phyloP scores from a whole-genome alignment of 495 filamentous ascomycete species.

The Xylaria cubensis region DNA sequence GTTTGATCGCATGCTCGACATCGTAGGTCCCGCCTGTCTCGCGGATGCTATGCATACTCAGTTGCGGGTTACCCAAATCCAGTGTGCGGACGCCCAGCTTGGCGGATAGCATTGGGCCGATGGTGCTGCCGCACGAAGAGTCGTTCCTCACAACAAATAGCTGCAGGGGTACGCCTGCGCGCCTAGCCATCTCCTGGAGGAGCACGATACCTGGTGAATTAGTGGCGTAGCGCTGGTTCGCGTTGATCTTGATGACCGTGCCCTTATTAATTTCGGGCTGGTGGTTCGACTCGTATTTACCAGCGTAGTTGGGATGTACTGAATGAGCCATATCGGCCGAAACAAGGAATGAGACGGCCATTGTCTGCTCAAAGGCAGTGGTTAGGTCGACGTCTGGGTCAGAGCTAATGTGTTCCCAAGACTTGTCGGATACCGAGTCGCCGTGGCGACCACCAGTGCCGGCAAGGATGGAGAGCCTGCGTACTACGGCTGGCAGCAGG shows the following conservation, averaged over 20 bases:
- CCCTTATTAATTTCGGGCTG: constrained; percentile 95
- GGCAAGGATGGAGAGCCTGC: constrained; percentile 82
- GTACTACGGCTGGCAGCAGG: constrained; percentile 84
- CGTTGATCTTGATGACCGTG: constrained; percentile 96
- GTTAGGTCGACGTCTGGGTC: constrained; percentile 59
- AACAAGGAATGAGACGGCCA: constrained; percentile 90
- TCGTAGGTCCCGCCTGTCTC: constrained; percentile 89
- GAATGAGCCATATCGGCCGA: constrained; percentile 98
- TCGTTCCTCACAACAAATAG: constrained; percentile 97
- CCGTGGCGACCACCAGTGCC: constrained; percentile 44
- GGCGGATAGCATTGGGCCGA: constrained; percentile 92
- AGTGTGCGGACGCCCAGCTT: constrained; percentile 84
- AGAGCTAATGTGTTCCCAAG: constrained; percentile 59
- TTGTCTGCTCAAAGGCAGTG: constrained; percentile 92
- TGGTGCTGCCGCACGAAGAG: constrained; percentile 90
- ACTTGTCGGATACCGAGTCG: constrained; percentile 50
- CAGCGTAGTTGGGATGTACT: constrained; percentile 90
- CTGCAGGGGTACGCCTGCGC: constrained; percentile 79
- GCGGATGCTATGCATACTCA: constrained; percentile 96
- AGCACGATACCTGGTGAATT: constrained; percentile 95
- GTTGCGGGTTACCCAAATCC: constrained; percentile 93
- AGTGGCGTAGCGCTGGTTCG: constrained; percentile 93
- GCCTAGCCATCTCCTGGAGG: constrained; percentile 81
- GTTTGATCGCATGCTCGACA: constrained; percentile 82
- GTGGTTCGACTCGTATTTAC: constrained; percentile 90